Evolutionary conservation across 208 protist species (phyloP).

Genomic region (Trypanosoma avium): DNA sequence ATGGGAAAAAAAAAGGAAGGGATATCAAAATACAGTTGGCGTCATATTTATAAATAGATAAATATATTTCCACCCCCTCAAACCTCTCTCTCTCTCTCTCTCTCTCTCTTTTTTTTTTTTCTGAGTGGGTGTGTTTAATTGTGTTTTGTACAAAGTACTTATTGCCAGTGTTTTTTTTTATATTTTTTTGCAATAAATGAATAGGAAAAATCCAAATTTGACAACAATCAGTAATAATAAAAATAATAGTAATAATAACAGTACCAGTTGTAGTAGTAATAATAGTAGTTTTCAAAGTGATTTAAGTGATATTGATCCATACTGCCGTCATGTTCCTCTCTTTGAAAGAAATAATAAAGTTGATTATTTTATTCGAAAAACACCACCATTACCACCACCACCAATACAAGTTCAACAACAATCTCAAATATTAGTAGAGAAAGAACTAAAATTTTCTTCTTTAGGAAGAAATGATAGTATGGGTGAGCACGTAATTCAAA

Average conservation of each 20-base stretch:
- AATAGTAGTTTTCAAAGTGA: not conserved
- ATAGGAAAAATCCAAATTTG: too few species aligned
- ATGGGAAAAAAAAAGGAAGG: not conserved
- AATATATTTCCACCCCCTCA: conserved; percentile 7
- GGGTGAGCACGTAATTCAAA: too few species aligned
- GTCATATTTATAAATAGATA: not conserved
- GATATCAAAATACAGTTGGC: too few species aligned
- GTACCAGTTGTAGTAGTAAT: not conserved
- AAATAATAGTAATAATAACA: not conserved
- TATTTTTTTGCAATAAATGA: too few species aligned
- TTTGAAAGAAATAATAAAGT: conserved; percentile 5
- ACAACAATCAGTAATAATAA: too few species aligned
- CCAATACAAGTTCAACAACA: too few species aligned
- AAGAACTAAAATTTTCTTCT: too few species aligned
- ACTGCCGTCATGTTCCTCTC: conserved; percentile 8
- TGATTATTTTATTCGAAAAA: conserved; percentile 20
- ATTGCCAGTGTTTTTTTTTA: too few species aligned
- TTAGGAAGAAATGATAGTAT: too few species aligned
- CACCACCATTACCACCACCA: not conserved
- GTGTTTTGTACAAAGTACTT: too few species aligned
- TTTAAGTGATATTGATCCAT: conserved; percentile 12
- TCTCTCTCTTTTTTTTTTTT: not conserved
- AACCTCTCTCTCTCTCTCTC: conserved; percentile 9
- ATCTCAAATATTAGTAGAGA: too few species aligned
- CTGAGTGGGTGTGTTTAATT: not conserved